A percentile compares a stretch with the other conserved stretches of the same genome.
Conservation (phyloP, 768 basidiomycete species). For the Rhizopogon vesiculosus region DNA sequence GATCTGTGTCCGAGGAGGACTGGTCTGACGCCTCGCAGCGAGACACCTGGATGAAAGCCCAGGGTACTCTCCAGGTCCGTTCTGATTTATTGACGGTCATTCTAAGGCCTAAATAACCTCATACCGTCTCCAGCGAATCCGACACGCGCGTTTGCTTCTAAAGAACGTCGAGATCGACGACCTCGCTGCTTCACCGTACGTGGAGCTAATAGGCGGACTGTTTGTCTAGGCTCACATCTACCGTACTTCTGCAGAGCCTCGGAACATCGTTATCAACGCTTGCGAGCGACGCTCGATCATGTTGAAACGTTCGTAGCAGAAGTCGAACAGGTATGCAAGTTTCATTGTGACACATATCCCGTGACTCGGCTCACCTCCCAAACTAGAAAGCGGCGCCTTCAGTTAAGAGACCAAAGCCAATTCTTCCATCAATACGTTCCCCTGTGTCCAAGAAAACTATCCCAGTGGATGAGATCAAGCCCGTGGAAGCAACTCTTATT, state of each 20-base stretch:
- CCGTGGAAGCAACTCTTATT: constrained; percentile 16
- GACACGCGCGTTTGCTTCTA: constrained; percentile 52
- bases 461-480: neutral
- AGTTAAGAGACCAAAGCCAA: constrained; percentile 35
- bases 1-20: constrained; percentile 34
- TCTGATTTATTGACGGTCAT: neutral
- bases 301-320: constrained; percentile 49
- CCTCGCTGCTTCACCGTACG: constrained; percentile 40
- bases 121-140: constrained; percentile 35
- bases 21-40: constrained; percentile 26
- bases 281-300: constrained; percentile 46
- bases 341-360: neutral
- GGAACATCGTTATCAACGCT: constrained; percentile 39
- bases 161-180: constrained; percentile 53
- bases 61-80: constrained; percentile 52
- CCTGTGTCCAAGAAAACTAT: constrained; percentile 23
- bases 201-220: constrained; percentile 5
- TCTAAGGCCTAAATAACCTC: neutral
- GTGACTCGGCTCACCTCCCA: neutral
- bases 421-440: constrained; percentile 52
- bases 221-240: neutral
- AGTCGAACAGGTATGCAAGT: constrained; percentile 43
- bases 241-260: constrained; percentile 31
- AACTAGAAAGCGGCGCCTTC: constrained; percentile 38
- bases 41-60: constrained; percentile 50